Evolutionary conservation across 352 stramenopile genomes (phyloP), one percentile per base, ranked within the genome.

Genomic region (Albugo laibachii): DNA sequence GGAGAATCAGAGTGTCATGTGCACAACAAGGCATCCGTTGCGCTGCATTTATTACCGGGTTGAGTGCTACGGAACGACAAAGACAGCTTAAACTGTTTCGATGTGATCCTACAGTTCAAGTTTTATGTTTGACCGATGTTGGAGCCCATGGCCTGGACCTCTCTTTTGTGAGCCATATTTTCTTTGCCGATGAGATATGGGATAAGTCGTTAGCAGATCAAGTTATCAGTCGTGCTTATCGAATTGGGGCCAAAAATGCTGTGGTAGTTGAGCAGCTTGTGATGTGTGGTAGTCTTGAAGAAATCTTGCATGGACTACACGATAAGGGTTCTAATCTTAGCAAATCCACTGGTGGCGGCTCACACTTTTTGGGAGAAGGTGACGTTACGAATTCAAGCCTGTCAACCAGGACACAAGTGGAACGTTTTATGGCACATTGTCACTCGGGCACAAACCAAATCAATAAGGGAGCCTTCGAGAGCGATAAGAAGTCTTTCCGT

Each of bases 151-250:
- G 95, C 12, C 73, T 99, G 41, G 92, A 98, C 54, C 63, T 99
- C 11, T 97, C 83, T 37, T 98, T 98, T 65, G 88, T 97, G 16
- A 98, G 93, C 19, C 91, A 98, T 59, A 95, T 98, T n/a, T 97
- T 97, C 50, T 63, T 98, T 27, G 79, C 97, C 55, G 92, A 98
- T 41, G 80, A 96, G 50, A 94, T 98, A 31, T 97, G 79, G 75
- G 93, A 99, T 59, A 92, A 94, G 49, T 93, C 76, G 12, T 57
- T 98, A 13, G 80, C 97, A 56, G 64, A 93, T 21, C 95, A 99
- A 66, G 89, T 97, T 40, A 73, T 99, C 21, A 91, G 86, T 45
- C 72, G 94, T 45, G 93, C 95, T 0, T 95, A 96, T 71, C 74
- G 95, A 45, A 97, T 99, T 80, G 95, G 95, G 21, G 81, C 92